Conservation (phyloP, 805 yeast genomes). For the Candida boidinii region DNA sequence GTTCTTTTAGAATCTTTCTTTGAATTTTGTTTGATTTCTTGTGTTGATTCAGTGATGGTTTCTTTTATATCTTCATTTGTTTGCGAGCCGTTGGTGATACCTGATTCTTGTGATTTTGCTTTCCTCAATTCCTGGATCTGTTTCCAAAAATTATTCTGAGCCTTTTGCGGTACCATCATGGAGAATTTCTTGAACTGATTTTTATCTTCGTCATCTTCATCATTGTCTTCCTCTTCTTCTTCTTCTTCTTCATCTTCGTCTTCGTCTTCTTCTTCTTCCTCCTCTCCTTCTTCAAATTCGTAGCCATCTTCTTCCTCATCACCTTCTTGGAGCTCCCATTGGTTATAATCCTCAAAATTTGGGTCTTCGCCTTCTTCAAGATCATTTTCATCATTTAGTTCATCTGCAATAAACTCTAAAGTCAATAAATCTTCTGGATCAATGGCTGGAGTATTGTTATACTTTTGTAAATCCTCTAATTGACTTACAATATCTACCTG, state of each 20-base stretch:
- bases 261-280: slow-evolving; percentile 11
- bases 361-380: slow-evolving; percentile 27
- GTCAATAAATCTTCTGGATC: slow-evolving; percentile 40
- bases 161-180: slow-evolving; percentile 17
- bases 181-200: slow-evolving; percentile 3
- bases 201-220: slow-evolving; percentile 4
- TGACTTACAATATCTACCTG: not conserved
- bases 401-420: slow-evolving; percentile 46
- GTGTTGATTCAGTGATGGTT: not conserved
- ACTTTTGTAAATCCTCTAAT: not conserved
- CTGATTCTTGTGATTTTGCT: slow-evolving; percentile 10
- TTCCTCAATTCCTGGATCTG: slow-evolving; percentile 25
- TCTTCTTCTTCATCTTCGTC: slow-evolving; percentile 21
- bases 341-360: slow-evolving; percentile 27
- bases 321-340: slow-evolving; percentile 22
- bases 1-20: not conserved
- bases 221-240: slow-evolving; percentile 9
- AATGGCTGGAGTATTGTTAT: slow-evolving; percentile 19
- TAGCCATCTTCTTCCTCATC: slow-evolving; percentile 16
- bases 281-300: slow-evolving; percentile 14
- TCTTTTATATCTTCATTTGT: not conserved
- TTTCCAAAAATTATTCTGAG: slow-evolving; percentile 31
- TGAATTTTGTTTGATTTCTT: not conserved
- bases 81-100: too few species aligned
- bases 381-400: slow-evolving; percentile 26